Conservation (phyloP, 176 grass and related monocot genomes). For the Alloteropsis semialata region DNA sequence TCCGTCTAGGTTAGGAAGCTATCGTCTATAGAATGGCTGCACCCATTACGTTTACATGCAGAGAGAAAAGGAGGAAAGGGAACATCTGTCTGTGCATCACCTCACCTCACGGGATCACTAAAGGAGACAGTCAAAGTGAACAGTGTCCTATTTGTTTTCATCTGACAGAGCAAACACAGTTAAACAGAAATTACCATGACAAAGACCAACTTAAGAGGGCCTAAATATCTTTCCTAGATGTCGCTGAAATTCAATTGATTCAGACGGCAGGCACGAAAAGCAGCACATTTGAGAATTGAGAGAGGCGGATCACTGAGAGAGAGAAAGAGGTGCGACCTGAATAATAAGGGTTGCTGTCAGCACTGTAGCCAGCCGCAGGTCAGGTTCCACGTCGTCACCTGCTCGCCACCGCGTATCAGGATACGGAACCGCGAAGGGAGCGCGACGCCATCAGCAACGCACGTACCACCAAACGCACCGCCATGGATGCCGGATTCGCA, state of each 20-base stretch:
- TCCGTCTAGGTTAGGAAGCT: neutral
- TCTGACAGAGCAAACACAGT: neutral
- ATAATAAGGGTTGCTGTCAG: too few relatives aligned
- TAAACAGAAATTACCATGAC: neutral
- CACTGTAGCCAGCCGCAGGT: too few relatives aligned
- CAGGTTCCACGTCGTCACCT: too few relatives aligned
- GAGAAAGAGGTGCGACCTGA: too few relatives aligned
- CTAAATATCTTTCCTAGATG: neutral
- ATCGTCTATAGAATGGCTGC: neutral
- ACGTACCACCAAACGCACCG: too few relatives aligned
- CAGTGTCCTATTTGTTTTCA: neutral
- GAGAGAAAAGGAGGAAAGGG: neutral
- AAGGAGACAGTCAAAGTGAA: neutral
- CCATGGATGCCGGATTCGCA: too few relatives aligned
- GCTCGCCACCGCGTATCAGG: too few relatives aligned
- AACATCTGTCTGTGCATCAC: neutral
- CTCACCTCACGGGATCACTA: neutral
- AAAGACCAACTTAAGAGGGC: neutral
- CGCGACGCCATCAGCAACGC: too few relatives aligned
- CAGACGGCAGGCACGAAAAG: too few relatives aligned
- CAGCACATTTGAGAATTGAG: too few relatives aligned
- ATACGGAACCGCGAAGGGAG: too few relatives aligned
- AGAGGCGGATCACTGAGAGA: too few relatives aligned
- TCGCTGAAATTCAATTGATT: neutral
- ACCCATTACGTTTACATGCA: neutral